Base-by-base conservation (phyloP, 208 protist genomes). In the Balamuthia mandrillaris region DNA sequence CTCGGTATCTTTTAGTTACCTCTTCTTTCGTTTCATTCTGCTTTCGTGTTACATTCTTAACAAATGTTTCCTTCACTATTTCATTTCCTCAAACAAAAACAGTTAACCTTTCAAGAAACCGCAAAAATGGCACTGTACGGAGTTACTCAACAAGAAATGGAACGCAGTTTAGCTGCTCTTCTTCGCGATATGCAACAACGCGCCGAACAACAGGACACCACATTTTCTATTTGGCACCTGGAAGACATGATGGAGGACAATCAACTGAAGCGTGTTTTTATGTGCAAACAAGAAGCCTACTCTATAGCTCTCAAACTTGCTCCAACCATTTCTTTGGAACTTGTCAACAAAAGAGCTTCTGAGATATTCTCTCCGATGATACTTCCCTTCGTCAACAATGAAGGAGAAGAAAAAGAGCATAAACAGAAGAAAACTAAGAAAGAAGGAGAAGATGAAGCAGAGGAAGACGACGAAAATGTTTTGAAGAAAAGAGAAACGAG, bases 51-150 rank as follows among this genome's bases (percentile, higher is more conserved):
- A 14, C 27, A n/a, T 61, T 10, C 27, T 61, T 0, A n/a, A 33
- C 54, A 29, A 10, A 16, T 10, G 18, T 41, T 65, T 14, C 0
- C n/a, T n/a, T 65, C 24, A 35, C 58, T n/a, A n/a, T n/a, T 33
- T 16, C n/a, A 24, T 1, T 31, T n/a, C n/a, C n/a, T n/a, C n/a
- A 52, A 10, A 52, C 10, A n/a, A 18, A 18, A 52, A 3, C 52
- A 75, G 66, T 75, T 37, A 37, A 44, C 42, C 21, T 37, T 75
- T 37, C 66, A 75, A 29, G 66, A 75, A 44, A 75, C 52, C 42
- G 66, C 52, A 29, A 18, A 44, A 14, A 75, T 75, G 66, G 66
- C 66, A 37, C 45, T 54, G 66, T 75, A 75, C 42, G 66, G 66
- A 5, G 66, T 75, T 9, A 75, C 66, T 14, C 52, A 37, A 27